A percentile compares a stretch with the other conserved stretches of the same genome.
Evolutionary conservation across 495 filamentous ascomycete genomes (phyloP).

Genomic region (Xylaria venustula): DNA sequence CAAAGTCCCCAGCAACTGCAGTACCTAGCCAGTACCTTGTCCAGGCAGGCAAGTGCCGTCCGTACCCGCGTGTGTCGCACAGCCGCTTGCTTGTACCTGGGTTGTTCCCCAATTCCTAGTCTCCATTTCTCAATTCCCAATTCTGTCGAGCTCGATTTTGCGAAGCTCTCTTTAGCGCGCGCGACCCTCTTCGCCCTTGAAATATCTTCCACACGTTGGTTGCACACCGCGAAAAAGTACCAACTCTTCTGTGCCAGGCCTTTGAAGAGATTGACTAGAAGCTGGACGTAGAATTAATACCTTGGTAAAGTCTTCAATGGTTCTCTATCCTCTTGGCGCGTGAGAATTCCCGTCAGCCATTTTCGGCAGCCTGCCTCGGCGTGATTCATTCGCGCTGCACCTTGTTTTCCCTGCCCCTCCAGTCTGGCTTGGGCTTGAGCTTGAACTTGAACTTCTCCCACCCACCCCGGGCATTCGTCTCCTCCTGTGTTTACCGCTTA

Average conservation of each 20-base stretch:
- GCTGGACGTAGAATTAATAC: neutral
- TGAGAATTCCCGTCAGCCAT: neutral
- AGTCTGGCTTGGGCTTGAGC: too few relatives aligned
- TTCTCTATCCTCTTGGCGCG: neutral
- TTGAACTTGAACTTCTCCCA: too few relatives aligned
- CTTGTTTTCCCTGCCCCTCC: conserved; percentile 2
- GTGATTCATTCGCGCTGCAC: conserved; percentile 3
- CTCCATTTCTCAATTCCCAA: too few relatives aligned
- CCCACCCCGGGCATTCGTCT: too few relatives aligned
- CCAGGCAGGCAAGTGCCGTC: too few relatives aligned
- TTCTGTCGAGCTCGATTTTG: neutral
- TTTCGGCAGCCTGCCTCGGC: neutral
- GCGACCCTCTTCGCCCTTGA: conserved; percentile 1
- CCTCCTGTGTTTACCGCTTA: neutral
- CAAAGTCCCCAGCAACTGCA: too few relatives aligned
- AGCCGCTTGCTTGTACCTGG: neutral
- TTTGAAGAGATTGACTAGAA: neutral
- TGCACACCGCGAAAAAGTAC: neutral
- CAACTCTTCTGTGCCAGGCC: neutral
- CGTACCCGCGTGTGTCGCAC: neutral
- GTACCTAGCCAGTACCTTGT: too few relatives aligned
- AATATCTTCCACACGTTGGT: conserved; percentile 8
- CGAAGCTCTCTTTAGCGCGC: conserved; percentile 3
- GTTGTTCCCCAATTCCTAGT: too few relatives aligned
- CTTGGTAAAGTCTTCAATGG: neutral